Percentiles rank a stretch among this genome's conserved stretches.
phyloP scores from a whole-genome alignment of 2,329 filamentous ascomycete genomes.

The Botryotinia narcissicola region DNA sequence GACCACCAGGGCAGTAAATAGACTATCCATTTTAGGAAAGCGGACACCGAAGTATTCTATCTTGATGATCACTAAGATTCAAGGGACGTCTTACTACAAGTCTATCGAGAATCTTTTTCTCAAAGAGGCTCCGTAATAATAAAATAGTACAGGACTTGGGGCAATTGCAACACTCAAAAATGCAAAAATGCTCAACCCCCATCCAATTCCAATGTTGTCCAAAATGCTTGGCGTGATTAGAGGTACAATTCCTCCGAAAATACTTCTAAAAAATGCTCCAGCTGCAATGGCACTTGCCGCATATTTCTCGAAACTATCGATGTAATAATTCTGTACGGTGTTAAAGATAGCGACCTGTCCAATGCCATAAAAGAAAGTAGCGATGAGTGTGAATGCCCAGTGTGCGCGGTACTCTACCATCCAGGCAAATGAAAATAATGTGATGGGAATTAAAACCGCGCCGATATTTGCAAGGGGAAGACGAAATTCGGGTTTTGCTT shows the following conservation, averaged over 20 bases:
- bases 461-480: slow-evolving; percentile 51
- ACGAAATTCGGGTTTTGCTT: slow-evolving; percentile 39
- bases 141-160: slow-evolving; percentile 50
- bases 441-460: slow-evolving; percentile 52
- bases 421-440: slow-evolving; percentile 62
- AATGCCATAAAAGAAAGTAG: slow-evolving; percentile 48
- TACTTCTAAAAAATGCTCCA: slow-evolving; percentile 46
- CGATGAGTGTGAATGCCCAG: slow-evolving; percentile 56
- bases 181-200: slow-evolving; percentile 49
- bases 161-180: slow-evolving; percentile 47
- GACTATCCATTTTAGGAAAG: background rate
- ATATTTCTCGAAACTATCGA: slow-evolving; percentile 51
- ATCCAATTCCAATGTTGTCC: slow-evolving; percentile 47
- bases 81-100: slow-evolving; percentile 18
- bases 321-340: slow-evolving; percentile 54
- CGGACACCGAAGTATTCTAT: background rate
- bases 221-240: slow-evolving; percentile 46
- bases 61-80: background rate
- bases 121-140: slow-evolving; percentile 46
- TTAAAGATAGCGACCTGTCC: slow-evolving; percentile 54
- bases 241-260: slow-evolving; percentile 48
- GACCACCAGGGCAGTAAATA: background rate
- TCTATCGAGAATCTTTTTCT: slow-evolving; percentile 46
- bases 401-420: slow-evolving; percentile 52
- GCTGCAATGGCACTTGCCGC: slow-evolving; percentile 51